Percentiles rank a stretch among this genome's conserved stretches.
Evolutionary conservation across 2,329 filamentous ascomycete species (phyloP).

Genomic region (Fusarium neocosmosporiellum): DNA sequence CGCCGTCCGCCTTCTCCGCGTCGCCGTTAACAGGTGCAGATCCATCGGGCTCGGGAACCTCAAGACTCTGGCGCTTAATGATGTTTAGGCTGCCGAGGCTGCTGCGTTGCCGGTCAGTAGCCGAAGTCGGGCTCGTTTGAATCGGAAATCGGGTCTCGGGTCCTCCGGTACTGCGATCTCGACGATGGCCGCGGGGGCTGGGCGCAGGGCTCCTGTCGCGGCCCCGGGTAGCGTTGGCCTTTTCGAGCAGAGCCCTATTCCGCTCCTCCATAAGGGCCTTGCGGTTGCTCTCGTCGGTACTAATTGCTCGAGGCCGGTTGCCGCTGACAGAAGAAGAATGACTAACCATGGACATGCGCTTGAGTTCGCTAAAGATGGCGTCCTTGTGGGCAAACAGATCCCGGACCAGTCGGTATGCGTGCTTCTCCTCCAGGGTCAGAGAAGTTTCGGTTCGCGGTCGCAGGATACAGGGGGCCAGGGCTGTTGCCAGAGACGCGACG

Average conservation of each 20-base stretch:
- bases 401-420: constrained; percentile 88
- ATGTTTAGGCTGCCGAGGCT: constrained; percentile 62
- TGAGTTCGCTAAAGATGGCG: constrained; percentile 93
- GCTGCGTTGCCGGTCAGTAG: constrained; percentile 61
- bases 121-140: constrained; percentile 71
- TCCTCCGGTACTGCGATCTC: constrained; percentile 81
- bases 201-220: constrained; percentile 80
- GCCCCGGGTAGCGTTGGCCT: constrained; percentile 71
- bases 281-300: constrained; percentile 94
- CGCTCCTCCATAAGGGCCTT: constrained; percentile 95
- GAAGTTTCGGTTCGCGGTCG: constrained; percentile 89
- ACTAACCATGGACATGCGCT: constrained; percentile 82
- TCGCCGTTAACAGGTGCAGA: constrained; percentile 58
- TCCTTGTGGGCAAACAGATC: constrained; percentile 96
- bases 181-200: constrained; percentile 72
- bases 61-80: constrained; percentile 76
- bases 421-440: constrained; percentile 94
- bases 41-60: constrained; percentile 76
- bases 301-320: constrained; percentile 84
- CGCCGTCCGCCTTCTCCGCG: constrained; percentile 39
- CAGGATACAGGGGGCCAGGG: constrained; percentile 86
- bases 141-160: constrained; percentile 88
- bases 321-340: constrained; percentile 68
- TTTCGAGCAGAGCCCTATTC: constrained; percentile 81
- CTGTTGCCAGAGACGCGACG: constrained; percentile 76